Base-by-base conservation (phyloP, 139 green algal genomes). In the Chlorella sorokiniana region DNA sequence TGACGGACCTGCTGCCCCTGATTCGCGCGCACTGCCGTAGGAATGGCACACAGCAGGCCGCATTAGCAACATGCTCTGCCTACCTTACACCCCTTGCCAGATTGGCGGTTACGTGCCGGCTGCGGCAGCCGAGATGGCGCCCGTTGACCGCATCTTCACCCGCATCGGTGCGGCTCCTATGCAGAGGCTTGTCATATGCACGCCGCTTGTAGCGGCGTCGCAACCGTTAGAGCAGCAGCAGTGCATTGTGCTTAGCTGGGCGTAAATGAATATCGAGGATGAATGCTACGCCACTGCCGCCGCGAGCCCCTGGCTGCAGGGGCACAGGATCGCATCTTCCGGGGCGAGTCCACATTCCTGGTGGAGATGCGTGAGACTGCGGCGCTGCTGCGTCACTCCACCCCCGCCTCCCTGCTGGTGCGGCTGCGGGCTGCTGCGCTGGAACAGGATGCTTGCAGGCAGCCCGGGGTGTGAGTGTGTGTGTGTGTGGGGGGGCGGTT, bases 321-420 rank as follows among this genome's bases (percentile, higher is more conserved):
- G 14, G 90, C 90, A 1, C 78, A 83, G 38, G 90, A 93, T 77
- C 80, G 86, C 40, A 89, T 94, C 45, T 70, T 88, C 69, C 27
- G 71, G 0, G 90, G 90, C 27, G 83, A 91, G 76, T 85, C 67
- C 42, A 93, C 90, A 0, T 92, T 93, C 69, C 20, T 44, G 79
- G 87, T 93, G 59, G 93, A 96, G 78, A 87, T 84, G 86, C 83
- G 89, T 33, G 92, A 95, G 83, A 86, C 83, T 0, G 59, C 79
- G 23, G 73, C 64, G 0, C 54, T 88, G 42, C 75, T 88, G 62
- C 81, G 74, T 37, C 86, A 91, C 67, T 85, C 84, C 29, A 84
- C 80, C 0, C 64, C 79, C 4, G 41, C 82, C 38, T 88, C 76
- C 5, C 79, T 96, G 29, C 87, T 93, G 71, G 71, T 78, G 71